Evolutionary conservation across 2,329 filamentous ascomycete genomes (phyloP).

Genomic region (Aspergillus eucalypticola): DNA sequence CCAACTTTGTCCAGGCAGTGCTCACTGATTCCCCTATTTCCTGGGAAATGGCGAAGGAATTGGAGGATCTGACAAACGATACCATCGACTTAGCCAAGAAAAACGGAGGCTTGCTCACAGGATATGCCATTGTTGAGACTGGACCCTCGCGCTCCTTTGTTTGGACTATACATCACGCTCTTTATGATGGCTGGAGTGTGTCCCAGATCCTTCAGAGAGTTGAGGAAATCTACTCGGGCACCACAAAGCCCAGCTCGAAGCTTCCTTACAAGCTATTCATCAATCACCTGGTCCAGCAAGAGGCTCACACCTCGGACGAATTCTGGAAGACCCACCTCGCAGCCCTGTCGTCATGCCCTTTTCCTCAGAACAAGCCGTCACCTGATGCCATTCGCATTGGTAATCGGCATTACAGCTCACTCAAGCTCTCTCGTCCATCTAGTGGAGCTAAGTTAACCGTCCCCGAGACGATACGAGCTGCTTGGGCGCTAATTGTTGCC

Average conservation of each 20-base stretch:
- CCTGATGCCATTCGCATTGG: slow-evolving; percentile 25
- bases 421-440: slow-evolving; percentile 23
- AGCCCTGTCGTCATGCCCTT: slow-evolving; percentile 28
- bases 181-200: slow-evolving; percentile 54
- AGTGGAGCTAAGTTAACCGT: slow-evolving; percentile 41
- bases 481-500: slow-evolving; percentile 55
- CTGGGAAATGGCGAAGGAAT: slow-evolving; percentile 35
- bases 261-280: slow-evolving; percentile 35
- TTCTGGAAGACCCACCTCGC: slow-evolving; percentile 37
- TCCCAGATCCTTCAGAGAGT: slow-evolving; percentile 40
- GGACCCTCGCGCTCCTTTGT: slow-evolving; percentile 42
- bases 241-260: slow-evolving; percentile 1
- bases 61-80: slow-evolving; percentile 30
- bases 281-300: slow-evolving; percentile 29
- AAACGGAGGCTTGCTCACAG: slow-evolving; percentile 37
- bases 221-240: slow-evolving; percentile 35
- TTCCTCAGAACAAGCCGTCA: slow-evolving; percentile 30
- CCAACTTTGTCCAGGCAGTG: slow-evolving; percentile 45
- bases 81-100: slow-evolving; percentile 30
- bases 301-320: slow-evolving; percentile 30
- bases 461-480: slow-evolving; percentile 53
- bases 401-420: slow-evolving; percentile 27
- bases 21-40: slow-evolving; percentile 35
- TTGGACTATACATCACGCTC: slow-evolving; percentile 54
- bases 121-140: slow-evolving; percentile 39